These are phyloP conservation scores for Gracilaria gracilis DNA, from an alignment of 23 red algal genomes.

Conservation along the genomic window DNA sequence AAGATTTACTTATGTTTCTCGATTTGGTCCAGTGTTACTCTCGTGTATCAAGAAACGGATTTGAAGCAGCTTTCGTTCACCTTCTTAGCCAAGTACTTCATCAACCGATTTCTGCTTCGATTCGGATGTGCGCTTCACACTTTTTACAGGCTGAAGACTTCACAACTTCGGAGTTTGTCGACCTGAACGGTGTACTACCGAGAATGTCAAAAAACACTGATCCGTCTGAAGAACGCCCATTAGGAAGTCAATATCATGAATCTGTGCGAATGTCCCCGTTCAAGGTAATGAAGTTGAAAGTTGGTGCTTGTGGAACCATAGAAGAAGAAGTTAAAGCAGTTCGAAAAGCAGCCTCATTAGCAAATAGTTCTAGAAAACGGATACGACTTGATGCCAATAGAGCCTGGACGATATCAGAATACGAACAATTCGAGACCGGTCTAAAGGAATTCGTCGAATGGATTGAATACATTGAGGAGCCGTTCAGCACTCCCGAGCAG, in stretches of 20 bases:
- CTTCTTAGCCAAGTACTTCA: constrained; percentile 5
- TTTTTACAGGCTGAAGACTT: not conserved
- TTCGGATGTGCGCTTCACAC: not conserved
- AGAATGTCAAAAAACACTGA: not conserved
- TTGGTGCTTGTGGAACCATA: constrained; percentile 15
- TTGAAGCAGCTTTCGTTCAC: constrained; percentile 44
- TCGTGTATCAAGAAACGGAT: constrained; percentile 21
- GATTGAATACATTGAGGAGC: constrained; percentile 69
- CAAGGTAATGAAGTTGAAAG: constrained; percentile 51
- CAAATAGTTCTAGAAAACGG: not conserved
- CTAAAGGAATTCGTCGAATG: constrained; percentile 8
- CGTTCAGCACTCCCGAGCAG: constrained; percentile 4
- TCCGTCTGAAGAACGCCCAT: not conserved
- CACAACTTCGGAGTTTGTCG: not conserved
- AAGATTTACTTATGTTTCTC: not conserved
- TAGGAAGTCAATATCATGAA: not conserved
- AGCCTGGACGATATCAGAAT: constrained; percentile 44
- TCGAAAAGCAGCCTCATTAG: not conserved
- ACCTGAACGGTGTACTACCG: constrained; percentile 10
- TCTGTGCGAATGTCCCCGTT: constrained; percentile 20
- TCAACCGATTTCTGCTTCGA: not conserved
- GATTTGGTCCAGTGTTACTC: constrained; percentile 3
- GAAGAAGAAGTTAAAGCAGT: constrained; percentile 6
- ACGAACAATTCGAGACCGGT: constrained; percentile 5
- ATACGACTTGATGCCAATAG: constrained; percentile 70